phyloP scores from a whole-genome alignment of 148 eudicot genomes.

The Gaultheria prostrata region DNA sequence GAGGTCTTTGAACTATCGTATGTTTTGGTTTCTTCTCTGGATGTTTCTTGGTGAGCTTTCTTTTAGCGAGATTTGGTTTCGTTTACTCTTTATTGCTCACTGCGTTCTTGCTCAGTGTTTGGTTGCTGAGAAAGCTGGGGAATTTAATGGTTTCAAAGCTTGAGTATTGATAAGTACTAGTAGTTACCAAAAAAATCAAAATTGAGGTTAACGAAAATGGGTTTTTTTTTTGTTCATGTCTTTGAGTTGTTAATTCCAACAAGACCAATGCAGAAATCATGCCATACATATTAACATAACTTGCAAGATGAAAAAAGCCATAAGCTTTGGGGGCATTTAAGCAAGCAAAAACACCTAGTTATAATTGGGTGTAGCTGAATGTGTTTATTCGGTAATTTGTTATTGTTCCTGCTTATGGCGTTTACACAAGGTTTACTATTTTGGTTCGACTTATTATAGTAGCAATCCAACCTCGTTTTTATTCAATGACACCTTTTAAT shows the following conservation, averaged over 20 bases:
- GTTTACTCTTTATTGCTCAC: background rate
- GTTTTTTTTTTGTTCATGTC: background rate
- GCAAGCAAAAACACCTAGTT: background rate
- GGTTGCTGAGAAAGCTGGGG: conserved; percentile 2
- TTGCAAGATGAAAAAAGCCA: background rate
- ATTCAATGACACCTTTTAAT: background rate
- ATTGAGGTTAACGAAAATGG: background rate
- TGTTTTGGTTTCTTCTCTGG: background rate
- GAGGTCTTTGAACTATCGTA: background rate
- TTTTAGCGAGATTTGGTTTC: background rate
- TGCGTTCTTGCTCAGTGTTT: background rate
- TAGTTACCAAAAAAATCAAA: background rate
- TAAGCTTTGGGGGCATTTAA: background rate
- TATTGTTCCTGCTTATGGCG: background rate
- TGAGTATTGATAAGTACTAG: background rate
- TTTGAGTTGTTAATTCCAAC: background rate
- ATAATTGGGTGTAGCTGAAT: background rate
- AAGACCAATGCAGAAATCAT: background rate
- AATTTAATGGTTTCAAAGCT: background rate
- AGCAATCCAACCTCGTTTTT: background rate
- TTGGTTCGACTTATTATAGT: background rate
- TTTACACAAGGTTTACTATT: background rate
- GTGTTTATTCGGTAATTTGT: background rate
- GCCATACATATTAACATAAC: background rate
- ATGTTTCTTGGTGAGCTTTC: conserved; percentile 8